Evolutionary conservation across 495 filamentous ascomycete genomes (phyloP), one percentile per base, ranked within the genome.

Genomic region (Tuber calosporum): DNA sequence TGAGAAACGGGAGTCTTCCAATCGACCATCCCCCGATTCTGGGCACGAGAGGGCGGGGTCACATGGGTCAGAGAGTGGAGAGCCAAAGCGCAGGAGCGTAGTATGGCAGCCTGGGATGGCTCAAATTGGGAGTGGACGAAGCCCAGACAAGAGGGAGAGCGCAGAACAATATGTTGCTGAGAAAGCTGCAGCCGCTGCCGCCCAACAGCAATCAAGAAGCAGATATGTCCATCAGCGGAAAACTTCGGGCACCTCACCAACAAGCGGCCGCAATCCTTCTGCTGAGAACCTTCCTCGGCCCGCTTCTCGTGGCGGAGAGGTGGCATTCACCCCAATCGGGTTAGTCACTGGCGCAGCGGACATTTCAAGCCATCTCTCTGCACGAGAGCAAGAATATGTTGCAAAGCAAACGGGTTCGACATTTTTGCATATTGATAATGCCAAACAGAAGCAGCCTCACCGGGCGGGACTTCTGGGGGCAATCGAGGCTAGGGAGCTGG

Each of bases 371-470:
- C 88, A 90, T 72, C 87, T 97, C 30, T 94, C 93, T 22, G 94
- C 94, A n/a, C 90, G 92, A 11, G 94, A 98, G 82, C 94, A 97
- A 80, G 93, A 97, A 81, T 91, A 96, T 79, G 89, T 98, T 40
- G 92, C 94, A n/a, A 88, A 93, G 42, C 85, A 92, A 74, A 97
- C 94, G 9, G 92, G 92, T 0, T 90, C 89, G 1, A 90, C 94
- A 3, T 86, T 98, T 75, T 89, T 96, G 77, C 90, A 89, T 43
- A 84, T 95, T 80, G 88, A 88, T 34, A 82, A 77, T 34, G 69
- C 62, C 13, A 85, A 87, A 17, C 87, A 85, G 42, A 84, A 84
- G 72, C 81, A 84, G 0, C 85, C 86, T 48, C 84, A 86, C 41
- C 84, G 86, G 26, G 85, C 81, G 66, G 91, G 91, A 4, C 85